These are phyloP conservation scores for Colletotrichum karsti DNA, from an alignment of 2,329 filamentous ascomycete species.

Conservation along the genomic window DNA sequence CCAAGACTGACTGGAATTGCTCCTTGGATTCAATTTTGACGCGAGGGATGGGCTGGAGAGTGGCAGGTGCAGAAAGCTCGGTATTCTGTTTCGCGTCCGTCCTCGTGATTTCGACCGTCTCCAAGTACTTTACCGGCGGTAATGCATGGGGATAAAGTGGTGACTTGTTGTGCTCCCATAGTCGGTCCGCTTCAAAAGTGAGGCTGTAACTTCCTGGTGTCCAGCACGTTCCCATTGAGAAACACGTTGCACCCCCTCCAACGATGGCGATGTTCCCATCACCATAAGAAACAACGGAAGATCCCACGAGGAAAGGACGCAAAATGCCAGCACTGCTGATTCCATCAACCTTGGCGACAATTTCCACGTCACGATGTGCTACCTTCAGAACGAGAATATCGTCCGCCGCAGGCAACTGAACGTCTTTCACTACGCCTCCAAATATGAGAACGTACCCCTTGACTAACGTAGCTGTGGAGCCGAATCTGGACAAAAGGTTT, in stretches of 20 bases:
- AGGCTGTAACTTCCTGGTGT: slow-evolving; percentile 68
- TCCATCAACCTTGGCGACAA: slow-evolving; percentile 52
- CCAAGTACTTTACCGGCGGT: not conserved
- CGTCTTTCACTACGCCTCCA: slow-evolving; percentile 52
- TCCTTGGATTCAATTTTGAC: slow-evolving; percentile 57
- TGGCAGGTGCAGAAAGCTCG: not conserved
- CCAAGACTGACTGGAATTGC: slow-evolving; percentile 69
- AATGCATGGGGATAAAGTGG: not conserved
- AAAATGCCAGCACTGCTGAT: slow-evolving; percentile 21
- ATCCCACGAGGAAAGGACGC: slow-evolving; percentile 77
- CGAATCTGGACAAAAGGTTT: slow-evolving; percentile 47
- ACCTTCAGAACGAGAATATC: slow-evolving; percentile 56
- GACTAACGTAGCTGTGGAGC: slow-evolving; percentile 46
- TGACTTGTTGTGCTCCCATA: not conserved
- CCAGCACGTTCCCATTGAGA: slow-evolving; percentile 91
- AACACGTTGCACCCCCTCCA: slow-evolving; percentile 87
- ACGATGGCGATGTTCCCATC: slow-evolving; percentile 66
- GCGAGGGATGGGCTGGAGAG: slow-evolving; percentile 53
- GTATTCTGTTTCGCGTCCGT: slow-evolving; percentile 28
- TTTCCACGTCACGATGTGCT: slow-evolving; percentile 32
- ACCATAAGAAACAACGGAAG: slow-evolving; percentile 60
- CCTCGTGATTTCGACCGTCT: slow-evolving; percentile 22
- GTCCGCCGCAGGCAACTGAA: slow-evolving; percentile 52
- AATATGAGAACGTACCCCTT: slow-evolving; percentile 42
- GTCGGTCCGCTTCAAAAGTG: slow-evolving; percentile 10